Evolutionary conservation across 2,329 filamentous ascomycete species (phyloP).

Genomic region (Blastomyces gilchristii): DNA sequence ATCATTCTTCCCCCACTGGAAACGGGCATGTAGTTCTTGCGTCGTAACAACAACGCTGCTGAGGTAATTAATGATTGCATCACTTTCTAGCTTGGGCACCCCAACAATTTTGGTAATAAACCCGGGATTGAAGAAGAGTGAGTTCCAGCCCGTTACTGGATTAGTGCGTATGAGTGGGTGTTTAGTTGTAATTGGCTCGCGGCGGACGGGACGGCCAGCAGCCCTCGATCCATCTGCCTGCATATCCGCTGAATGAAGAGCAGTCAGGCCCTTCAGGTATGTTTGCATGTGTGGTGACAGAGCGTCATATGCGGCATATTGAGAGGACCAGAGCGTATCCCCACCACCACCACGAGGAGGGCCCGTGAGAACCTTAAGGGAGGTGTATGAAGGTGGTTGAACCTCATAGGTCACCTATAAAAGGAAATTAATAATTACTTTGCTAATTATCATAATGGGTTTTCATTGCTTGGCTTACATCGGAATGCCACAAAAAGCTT

Average conservation of each 20-base stretch:
- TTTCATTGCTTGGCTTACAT: conserved; percentile 30
- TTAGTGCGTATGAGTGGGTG: conserved; percentile 51
- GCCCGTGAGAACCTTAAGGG: conserved; percentile 44
- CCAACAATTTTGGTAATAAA: conserved; percentile 51
- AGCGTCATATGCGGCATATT: conserved; percentile 50
- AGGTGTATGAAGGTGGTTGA: conserved; percentile 49
- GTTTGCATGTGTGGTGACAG: conserved; percentile 48
- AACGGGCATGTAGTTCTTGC: conserved; percentile 59
- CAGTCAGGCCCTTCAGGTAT: conserved; percentile 49
- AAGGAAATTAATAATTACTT: background rate
- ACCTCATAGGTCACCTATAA: conserved; percentile 41
- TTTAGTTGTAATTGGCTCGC: conserved; percentile 44
- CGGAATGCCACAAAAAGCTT: conserved; percentile 47
- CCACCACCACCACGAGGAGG: conserved; percentile 47
- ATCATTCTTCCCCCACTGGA: conserved; percentile 54
- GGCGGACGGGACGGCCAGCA: conserved; percentile 43
- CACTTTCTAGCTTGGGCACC: conserved; percentile 46
- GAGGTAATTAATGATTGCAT: conserved; percentile 43
- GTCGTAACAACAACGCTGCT: conserved; percentile 47
- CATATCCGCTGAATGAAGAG: conserved; percentile 45
- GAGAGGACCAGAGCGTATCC: conserved; percentile 49
- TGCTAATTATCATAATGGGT: background rate
- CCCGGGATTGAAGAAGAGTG: conserved; percentile 49
- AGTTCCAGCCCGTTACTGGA: conserved; percentile 54
- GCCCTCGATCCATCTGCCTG: conserved; percentile 43